A percentile compares a stretch with the other conserved stretches of the same genome.
Conservation (phyloP, 164 flowering plant genomes). For the Dillenia suffruticosa region DNA sequence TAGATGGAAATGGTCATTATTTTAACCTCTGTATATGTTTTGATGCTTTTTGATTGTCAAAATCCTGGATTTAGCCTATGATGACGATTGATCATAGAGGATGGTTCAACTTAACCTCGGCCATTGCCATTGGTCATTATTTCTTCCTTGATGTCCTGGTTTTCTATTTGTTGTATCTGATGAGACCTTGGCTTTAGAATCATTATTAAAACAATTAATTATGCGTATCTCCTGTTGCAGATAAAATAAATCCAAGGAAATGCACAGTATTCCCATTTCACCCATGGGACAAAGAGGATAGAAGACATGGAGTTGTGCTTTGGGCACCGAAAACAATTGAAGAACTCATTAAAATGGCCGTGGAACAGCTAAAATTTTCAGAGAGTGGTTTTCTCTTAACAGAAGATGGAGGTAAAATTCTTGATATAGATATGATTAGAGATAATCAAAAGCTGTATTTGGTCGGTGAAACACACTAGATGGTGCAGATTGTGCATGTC, state of each 20-base stretch:
- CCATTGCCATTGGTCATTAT: no score
- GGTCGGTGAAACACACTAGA: constrained; percentile 5
- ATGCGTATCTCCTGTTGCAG: constrained; percentile 17
- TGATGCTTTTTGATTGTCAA: no score
- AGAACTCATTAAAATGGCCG: constrained; percentile 54
- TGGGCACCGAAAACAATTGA: constrained; percentile 67
- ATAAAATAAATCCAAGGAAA: constrained; percentile 38
- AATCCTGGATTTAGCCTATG: no score
- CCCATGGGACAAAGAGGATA: constrained; percentile 56
- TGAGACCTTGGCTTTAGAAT: no score
- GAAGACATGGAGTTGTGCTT: constrained; percentile 57
- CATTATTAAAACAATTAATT: no score
- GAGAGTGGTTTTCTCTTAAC: constrained; percentile 46
- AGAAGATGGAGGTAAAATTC: constrained; percentile 74
- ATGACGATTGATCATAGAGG: no score
- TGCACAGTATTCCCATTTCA: constrained; percentile 90
- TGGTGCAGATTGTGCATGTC: no score
- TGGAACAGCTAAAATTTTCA: constrained; percentile 32
- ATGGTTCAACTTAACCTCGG: no score
- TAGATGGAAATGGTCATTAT: no score
- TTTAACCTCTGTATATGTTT: no score
- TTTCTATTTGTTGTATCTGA: no score
- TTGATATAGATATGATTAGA: constrained; percentile 59
- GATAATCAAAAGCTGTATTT: constrained; percentile 81
- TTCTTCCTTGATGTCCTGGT: no score